Percentiles rank a stretch among this genome's conserved stretches.
These are phyloP conservation scores for Ceriops decandra DNA, from an alignment of 345 rosid species.

Conservation along the genomic window DNA sequence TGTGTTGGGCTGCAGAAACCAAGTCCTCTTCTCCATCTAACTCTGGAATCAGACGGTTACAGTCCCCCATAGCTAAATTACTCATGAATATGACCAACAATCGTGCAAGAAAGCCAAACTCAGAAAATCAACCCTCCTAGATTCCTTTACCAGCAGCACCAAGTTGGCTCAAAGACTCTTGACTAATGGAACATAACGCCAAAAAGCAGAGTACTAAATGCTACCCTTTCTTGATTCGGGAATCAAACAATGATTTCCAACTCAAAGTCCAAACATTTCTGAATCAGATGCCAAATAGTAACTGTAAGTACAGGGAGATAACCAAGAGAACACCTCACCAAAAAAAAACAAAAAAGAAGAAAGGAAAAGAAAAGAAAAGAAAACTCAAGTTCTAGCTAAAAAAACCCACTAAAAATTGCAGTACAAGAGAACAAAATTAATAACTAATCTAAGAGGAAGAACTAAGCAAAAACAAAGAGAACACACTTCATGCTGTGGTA, in stretches of 20 bases:
- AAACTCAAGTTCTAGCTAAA: neutral
- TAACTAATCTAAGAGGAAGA: neutral
- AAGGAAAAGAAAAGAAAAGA: neutral
- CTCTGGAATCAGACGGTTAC: conserved; percentile 23
- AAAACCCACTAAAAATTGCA: neutral
- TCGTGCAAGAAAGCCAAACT: neutral
- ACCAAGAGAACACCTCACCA: neutral
- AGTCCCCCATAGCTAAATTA: conserved; percentile 44
- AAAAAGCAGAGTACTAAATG: conserved; percentile 4
- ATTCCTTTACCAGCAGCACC: neutral
- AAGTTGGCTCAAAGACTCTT: neutral
- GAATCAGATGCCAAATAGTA: conserved; percentile 1
- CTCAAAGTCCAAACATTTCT: neutral
- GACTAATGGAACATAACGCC: neutral
- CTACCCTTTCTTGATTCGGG: conserved; percentile 1
- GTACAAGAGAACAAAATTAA: neutral
- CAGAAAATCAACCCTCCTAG: neutral
- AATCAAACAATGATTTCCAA: neutral
- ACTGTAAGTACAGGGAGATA: neutral
- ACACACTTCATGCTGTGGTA: neutral
- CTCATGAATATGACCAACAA: neutral
- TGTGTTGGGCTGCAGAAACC: conserved; percentile 58
- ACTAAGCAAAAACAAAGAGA: neutral
- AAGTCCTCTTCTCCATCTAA: conserved; percentile 54
- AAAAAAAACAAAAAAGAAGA: neutral